Evolutionary conservation across 2,329 filamentous ascomycete genomes (phyloP).

Genomic region (Nannizzia gypsea): DNA sequence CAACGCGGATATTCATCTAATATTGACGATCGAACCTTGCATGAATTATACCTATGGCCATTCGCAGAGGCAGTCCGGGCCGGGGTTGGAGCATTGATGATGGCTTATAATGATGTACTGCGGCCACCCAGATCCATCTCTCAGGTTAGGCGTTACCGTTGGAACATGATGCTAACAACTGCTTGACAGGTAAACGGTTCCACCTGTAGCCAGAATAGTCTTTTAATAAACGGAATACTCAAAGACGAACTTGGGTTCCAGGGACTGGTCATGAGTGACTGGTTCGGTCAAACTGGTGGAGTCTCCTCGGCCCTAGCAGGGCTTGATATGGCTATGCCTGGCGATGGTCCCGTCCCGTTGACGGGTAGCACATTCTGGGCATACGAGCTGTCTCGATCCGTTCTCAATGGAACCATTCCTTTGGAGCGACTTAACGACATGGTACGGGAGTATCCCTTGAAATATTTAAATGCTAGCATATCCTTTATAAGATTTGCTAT

Average conservation of each 20-base stretch:
- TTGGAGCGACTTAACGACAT: slow-evolving; percentile 45
- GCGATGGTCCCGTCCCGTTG: slow-evolving; percentile 43
- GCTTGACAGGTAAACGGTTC: slow-evolving; percentile 48
- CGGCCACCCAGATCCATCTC: background rate
- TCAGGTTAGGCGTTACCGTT: background rate
- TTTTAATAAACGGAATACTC: slow-evolving; percentile 55
- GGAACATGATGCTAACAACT: background rate
- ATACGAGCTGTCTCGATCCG: slow-evolving; percentile 42
- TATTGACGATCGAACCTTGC: slow-evolving; percentile 40
- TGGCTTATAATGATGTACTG: slow-evolving; percentile 32
- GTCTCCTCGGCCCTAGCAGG: slow-evolving; percentile 50
- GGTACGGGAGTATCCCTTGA: slow-evolving; percentile 17
- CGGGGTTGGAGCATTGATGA: slow-evolving; percentile 38
- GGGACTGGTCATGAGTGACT: slow-evolving; percentile 60
- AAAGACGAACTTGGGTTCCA: slow-evolving; percentile 66
- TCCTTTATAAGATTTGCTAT: background rate
- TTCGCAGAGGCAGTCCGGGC: slow-evolving; percentile 40
- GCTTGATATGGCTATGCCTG: slow-evolving; percentile 60
- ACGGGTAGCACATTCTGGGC: slow-evolving; percentile 45
- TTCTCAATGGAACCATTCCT: slow-evolving; percentile 48
- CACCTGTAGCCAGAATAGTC: slow-evolving; percentile 56
- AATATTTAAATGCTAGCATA: background rate
- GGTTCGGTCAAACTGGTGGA: slow-evolving; percentile 51
- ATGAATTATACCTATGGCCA: slow-evolving; percentile 38
- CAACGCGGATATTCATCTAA: slow-evolving; percentile 36